A percentile compares a stretch with the other conserved stretches of the same genome.
phyloP scores from a whole-genome alignment of 768 basidiomycete species.

The Leucogyrophana mollusca region DNA sequence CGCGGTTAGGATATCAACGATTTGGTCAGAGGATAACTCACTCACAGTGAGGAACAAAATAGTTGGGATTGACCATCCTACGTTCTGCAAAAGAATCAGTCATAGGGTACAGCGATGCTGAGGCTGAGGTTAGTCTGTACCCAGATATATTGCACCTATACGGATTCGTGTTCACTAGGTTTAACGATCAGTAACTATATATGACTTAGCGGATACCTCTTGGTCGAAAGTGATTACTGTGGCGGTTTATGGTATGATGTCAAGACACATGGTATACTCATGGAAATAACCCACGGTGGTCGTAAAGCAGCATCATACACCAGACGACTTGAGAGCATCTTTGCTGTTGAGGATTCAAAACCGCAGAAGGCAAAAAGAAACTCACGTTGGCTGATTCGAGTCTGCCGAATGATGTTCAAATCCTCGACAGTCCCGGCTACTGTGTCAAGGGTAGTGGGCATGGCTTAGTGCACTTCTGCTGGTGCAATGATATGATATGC shows the following conservation, averaged over 20 bases:
- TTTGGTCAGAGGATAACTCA: not conserved
- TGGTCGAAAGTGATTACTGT: slow-evolving; percentile 5
- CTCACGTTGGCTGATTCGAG: slow-evolving; percentile 2
- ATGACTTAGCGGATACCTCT: slow-evolving; percentile 3
- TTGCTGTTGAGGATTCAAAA: not conserved
- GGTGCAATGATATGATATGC: too few relatives aligned
- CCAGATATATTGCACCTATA: slow-evolving; percentile 5
- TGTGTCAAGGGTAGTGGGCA: too few relatives aligned
- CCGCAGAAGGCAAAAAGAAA: not conserved
- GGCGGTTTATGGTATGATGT: not conserved
- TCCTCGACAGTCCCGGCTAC: too few relatives aligned
- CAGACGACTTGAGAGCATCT: slow-evolving; percentile 2
- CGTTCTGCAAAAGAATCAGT: not conserved
- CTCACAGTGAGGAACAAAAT: slow-evolving; percentile 1
- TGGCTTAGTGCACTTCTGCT: too few relatives aligned
- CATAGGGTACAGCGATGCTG: not conserved
- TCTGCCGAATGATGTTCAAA: not conserved
- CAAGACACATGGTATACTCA: not conserved
- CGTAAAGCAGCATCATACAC: slow-evolving; percentile 3
- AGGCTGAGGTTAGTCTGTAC: not conserved
- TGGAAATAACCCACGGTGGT: not conserved
- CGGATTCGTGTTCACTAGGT: not conserved
- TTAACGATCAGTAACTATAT: not conserved
- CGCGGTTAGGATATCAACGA: not conserved
- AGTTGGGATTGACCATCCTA: not conserved